A percentile compares a stretch with the other conserved stretches of the same genome.
Evolutionary conservation across 768 basidiomycete genomes (phyloP).

Genomic region (Sarcomyxa edulis): DNA sequence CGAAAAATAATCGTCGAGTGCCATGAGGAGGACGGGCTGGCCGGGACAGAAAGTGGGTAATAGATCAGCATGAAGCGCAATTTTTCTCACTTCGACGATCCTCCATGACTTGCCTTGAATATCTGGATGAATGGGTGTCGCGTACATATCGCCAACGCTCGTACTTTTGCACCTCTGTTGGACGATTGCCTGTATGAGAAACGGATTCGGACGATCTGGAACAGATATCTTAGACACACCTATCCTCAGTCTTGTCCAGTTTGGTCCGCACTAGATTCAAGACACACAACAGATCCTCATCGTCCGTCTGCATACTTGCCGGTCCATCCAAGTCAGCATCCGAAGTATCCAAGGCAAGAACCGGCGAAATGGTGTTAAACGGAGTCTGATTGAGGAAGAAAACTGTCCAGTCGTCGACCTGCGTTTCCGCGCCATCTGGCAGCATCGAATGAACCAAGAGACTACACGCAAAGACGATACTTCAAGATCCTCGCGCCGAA

Average conservation of each 20-base stretch:
- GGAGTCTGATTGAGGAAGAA: slow-evolving; percentile 95
- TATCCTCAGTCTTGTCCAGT: slow-evolving; percentile 61
- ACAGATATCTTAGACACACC: slow-evolving; percentile 31
- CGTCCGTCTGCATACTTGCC: slow-evolving; percentile 21
- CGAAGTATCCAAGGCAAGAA: slow-evolving; percentile 73
- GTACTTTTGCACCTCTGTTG: slow-evolving; percentile 71
- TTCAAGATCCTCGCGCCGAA: too few species aligned
- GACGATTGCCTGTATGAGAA: slow-evolving; percentile 21
- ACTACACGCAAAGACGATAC: slow-evolving; percentile 34
- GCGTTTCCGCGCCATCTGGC: slow-evolving; percentile 95
- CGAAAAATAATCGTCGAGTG: slow-evolving; percentile 71
- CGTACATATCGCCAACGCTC: slow-evolving; percentile 78
- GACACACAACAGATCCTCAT: slow-evolving; percentile 60
- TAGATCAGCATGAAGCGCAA: too few species aligned
- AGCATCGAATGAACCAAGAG: slow-evolving; percentile 95
- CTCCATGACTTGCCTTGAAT: slow-evolving; percentile 47
- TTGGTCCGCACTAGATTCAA: slow-evolving; percentile 77
- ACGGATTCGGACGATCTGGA: background rate
- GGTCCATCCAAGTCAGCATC: too few species aligned
- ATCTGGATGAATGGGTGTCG: slow-evolving; percentile 78
- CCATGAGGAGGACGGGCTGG: slow-evolving; percentile 68
- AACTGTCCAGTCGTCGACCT: slow-evolving; percentile 94
- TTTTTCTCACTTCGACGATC: slow-evolving; percentile 1
- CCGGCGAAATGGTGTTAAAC: slow-evolving; percentile 78
- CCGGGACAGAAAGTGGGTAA: slow-evolving; percentile 2